Evolutionary conservation across 2,329 filamentous ascomycete species (phyloP).

Genomic region (Periconia digitata): DNA sequence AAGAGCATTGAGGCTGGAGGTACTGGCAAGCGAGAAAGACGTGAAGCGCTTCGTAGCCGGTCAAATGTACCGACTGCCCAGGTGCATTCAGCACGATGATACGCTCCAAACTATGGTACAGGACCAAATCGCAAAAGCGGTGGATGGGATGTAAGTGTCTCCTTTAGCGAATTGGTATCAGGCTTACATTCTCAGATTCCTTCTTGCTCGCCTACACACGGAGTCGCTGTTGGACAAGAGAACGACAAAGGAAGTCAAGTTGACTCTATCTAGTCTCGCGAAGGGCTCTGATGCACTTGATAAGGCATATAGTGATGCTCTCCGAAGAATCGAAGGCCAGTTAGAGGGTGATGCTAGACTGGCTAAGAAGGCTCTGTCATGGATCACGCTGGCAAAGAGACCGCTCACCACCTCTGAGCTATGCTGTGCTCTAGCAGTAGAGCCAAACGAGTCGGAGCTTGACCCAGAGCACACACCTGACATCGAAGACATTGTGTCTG

Average conservation of each 20-base stretch:
- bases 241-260: slow-evolving; percentile 1
- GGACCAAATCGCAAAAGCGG: slow-evolving; percentile 17
- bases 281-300: slow-evolving; percentile 3
- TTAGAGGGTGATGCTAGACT: slow-evolving; percentile 27
- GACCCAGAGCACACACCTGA: slow-evolving; percentile 9
- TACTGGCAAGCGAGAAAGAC: slow-evolving; percentile 17
- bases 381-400: slow-evolving; percentile 12
- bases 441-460: slow-evolving; percentile 1
- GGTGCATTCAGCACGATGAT: slow-evolving; percentile 9
- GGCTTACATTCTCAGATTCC: slow-evolving; percentile 11
- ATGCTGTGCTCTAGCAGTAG: slow-evolving; percentile 15
- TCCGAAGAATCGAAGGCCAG: slow-evolving; percentile 43
- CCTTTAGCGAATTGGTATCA: neutral
- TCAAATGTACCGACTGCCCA: slow-evolving; percentile 11
- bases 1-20: slow-evolving; percentile 8
- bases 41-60: slow-evolving; percentile 13
- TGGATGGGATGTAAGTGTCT: slow-evolving; percentile 20
- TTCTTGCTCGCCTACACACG: slow-evolving; percentile 9
- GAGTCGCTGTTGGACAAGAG: slow-evolving; percentile 6
- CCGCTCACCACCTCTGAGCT: slow-evolving; percentile 12
- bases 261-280: slow-evolving; percentile 1
- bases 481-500: slow-evolving; percentile 12
- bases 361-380: slow-evolving; percentile 31
- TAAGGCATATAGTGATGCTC: slow-evolving; percentile 8
- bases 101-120: slow-evolving; percentile 4